Evolutionary conservation across 2,329 filamentous ascomycete genomes (phyloP).

Genomic region (Ophiostoma australiae): DNA sequence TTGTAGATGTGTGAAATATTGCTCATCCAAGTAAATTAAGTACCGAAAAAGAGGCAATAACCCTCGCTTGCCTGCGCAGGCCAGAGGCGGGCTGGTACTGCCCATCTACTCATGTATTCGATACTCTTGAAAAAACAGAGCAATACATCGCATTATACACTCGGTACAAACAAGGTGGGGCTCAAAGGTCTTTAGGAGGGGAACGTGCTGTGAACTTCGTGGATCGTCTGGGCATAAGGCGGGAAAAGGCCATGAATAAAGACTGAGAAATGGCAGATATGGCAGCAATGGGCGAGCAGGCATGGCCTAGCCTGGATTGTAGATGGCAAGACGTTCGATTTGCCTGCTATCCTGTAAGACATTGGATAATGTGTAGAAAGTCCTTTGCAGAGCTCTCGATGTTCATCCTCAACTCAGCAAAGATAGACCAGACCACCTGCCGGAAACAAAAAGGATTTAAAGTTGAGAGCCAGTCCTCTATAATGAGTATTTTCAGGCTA

Average conservation of each 20-base stretch:
- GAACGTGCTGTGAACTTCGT: background rate
- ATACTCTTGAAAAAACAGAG: background rate
- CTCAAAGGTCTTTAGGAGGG: background rate
- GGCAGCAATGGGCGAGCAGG: background rate
- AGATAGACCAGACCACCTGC: background rate
- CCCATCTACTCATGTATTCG: background rate
- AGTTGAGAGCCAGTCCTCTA: too few relatives aligned
- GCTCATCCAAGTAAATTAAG: background rate
- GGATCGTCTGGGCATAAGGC: background rate
- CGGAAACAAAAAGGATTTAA: background rate
- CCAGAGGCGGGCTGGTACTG: too few relatives aligned
- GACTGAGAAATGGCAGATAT: background rate
- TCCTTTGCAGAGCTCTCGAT: background rate
- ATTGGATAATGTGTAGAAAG: background rate
- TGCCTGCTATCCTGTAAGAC: constrained; percentile 1
- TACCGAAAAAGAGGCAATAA: background rate
- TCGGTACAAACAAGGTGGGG: background rate
- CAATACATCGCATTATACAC: too few relatives aligned
- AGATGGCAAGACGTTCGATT: background rate
- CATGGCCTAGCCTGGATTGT: background rate
- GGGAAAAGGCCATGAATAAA: background rate
- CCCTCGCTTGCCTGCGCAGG: too few relatives aligned
- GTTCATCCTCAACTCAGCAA: background rate
- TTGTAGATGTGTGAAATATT: background rate
- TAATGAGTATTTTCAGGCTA: background rate